Percentiles rank a stretch among this genome's conserved stretches.
phyloP scores from a whole-genome alignment of 495 filamentous ascomycete genomes.

The Clohesyomyces aquaticus region DNA sequence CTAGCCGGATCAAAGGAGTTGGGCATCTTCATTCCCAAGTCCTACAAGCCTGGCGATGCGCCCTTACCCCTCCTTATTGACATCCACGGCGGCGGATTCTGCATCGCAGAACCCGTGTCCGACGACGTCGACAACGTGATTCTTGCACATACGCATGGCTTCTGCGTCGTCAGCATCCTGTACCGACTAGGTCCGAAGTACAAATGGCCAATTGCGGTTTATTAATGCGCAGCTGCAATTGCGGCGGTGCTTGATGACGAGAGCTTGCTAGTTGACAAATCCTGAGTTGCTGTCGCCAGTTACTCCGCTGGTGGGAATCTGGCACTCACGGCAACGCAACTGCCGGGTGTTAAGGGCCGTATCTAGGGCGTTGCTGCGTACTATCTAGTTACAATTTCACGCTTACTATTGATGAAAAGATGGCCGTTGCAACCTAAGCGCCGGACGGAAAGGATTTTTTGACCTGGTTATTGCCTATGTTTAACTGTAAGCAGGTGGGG shows the following conservation, averaged over 20 bases:
- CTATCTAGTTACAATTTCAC: constrained; percentile 11
- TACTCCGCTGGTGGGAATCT: constrained; percentile 9
- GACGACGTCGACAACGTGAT: constrained; percentile 7
- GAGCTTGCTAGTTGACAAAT: constrained; percentile 7
- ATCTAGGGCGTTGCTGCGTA: constrained; percentile 8
- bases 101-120: constrained; percentile 4
- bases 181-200: constrained; percentile 6
- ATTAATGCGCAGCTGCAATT: constrained; percentile 4
- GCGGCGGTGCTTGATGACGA: constrained; percentile 8
- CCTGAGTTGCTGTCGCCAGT: constrained; percentile 2
- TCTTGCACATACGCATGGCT: constrained; percentile 5
- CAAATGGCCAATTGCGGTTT: background rate
- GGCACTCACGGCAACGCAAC: constrained; percentile 7
- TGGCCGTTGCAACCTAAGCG: background rate
- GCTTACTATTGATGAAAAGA: constrained; percentile 6
- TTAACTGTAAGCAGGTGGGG: too few relatives aligned
- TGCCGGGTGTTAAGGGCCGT: constrained; percentile 8
- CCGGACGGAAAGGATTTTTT: constrained; percentile 8
- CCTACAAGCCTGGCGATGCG: constrained; percentile 8
- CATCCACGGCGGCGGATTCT: constrained; percentile 12
- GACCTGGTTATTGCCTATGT: constrained; percentile 5
- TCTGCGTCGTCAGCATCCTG: constrained; percentile 10
- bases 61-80: constrained; percentile 7
- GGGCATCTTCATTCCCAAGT: constrained; percentile 14
- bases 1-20: background rate